These are phyloP conservation scores for Xylariaceae sp. DNA, from an alignment of 2,329 filamentous ascomycete genomes.

Conservation along the genomic window DNA sequence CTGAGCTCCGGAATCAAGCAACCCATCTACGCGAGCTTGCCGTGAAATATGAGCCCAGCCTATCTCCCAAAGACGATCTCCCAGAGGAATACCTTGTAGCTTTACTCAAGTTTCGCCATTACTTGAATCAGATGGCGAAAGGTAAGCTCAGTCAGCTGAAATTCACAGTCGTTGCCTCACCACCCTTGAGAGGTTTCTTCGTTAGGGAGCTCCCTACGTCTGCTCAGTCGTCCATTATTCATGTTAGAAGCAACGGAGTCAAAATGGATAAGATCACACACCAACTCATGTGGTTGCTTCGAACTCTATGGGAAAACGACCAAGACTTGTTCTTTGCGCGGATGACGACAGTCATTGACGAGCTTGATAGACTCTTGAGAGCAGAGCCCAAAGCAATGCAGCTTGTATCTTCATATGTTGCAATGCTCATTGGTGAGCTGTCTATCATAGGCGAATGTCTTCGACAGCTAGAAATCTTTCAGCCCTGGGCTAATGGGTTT, in stretches of 20 bases:
- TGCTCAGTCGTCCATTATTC: constrained; percentile 14
- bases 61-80: constrained; percentile 35
- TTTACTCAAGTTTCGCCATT: constrained; percentile 40
- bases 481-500: constrained; percentile 47
- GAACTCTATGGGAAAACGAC: constrained; percentile 37
- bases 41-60: constrained; percentile 29
- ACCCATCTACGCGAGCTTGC: constrained; percentile 29
- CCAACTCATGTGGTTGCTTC: constrained; percentile 38
- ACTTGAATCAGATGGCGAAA: constrained; percentile 34
- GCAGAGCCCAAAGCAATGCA: constrained; percentile 34
- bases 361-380: constrained; percentile 45
- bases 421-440: constrained; percentile 40
- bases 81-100: constrained; percentile 38
- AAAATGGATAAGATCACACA: constrained; percentile 22
- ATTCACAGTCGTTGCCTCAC: constrained; percentile 36
- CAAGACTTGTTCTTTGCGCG: constrained; percentile 31
- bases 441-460: constrained; percentile 44
- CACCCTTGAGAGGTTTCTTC: constrained; percentile 38
- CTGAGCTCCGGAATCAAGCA: constrained; percentile 36
- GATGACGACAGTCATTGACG: constrained; percentile 42
- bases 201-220: constrained; percentile 25
- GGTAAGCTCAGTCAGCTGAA: constrained; percentile 29
- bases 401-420: constrained; percentile 38
- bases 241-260: constrained; percentile 21
- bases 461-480: constrained; percentile 44